Percentiles rank a stretch among this genome's conserved stretches.
phyloP scores from a whole-genome alignment of 2,329 filamentous ascomycete species.

The Aspergillus pseudonomiae region DNA sequence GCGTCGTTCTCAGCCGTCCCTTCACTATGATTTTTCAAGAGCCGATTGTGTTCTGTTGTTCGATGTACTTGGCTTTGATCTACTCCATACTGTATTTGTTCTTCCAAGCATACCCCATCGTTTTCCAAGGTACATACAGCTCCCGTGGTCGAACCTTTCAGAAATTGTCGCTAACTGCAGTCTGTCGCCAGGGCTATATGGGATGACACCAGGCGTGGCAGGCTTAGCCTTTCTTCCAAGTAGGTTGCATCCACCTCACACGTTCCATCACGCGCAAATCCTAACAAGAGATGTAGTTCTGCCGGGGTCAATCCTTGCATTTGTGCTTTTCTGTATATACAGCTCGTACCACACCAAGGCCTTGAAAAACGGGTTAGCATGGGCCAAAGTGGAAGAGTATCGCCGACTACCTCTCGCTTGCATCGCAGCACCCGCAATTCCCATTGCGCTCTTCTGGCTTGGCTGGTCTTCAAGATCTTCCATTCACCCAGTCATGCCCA shows the following conservation, averaged over 20 bases:
- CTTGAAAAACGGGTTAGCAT: conserved; percentile 51
- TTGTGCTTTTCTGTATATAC: conserved; percentile 65
- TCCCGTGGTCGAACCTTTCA: too few relatives aligned
- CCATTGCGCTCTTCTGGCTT: conserved; percentile 55
- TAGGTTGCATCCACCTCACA: conserved; percentile 7
- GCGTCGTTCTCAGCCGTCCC: conserved; percentile 68
- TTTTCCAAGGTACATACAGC: conserved; percentile 54
- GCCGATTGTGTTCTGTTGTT: conserved; percentile 69
- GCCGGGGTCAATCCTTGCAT: conserved; percentile 60
- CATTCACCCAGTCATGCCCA: conserved; percentile 43
- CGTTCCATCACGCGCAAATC: neutral
- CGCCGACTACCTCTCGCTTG: conserved; percentile 70
- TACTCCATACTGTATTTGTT: conserved; percentile 71
- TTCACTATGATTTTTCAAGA: conserved; percentile 72
- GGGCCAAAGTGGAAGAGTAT: conserved; percentile 63
- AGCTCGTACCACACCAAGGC: conserved; percentile 60
- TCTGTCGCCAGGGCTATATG: conserved; percentile 27
- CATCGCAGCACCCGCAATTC: conserved; percentile 63
- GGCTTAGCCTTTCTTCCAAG: conserved; percentile 36
- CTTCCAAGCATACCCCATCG: conserved; percentile 71
- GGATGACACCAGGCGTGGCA: conserved; percentile 30
- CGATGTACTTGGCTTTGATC: conserved; percentile 68
- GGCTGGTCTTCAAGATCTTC: conserved; percentile 25
- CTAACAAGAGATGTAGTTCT: conserved; percentile 44
- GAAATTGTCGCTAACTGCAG: neutral